A percentile compares a stretch with the other conserved stretches of the same genome.
These are phyloP conservation scores for Bipolaris oryzae DNA, from an alignment of 2,329 filamentous ascomycete genomes.

Conservation along the genomic window DNA sequence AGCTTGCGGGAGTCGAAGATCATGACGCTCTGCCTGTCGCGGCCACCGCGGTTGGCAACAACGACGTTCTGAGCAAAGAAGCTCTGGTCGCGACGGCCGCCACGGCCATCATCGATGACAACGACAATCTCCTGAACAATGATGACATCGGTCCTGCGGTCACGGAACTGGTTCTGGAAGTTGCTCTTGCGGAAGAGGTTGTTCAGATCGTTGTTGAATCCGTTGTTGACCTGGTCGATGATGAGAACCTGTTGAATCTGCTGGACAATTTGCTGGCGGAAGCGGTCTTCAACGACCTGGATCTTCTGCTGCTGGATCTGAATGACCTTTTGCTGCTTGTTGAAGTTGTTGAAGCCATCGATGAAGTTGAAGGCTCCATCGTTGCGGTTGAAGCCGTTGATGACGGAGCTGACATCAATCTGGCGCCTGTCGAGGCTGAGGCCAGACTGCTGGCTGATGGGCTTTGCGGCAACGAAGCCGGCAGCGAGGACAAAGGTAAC, in stretches of 20 bases:
- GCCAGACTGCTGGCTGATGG: constrained; percentile 26
- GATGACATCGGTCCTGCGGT: constrained; percentile 34
- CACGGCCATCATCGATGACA: constrained; percentile 32
- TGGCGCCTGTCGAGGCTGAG: constrained; percentile 26
- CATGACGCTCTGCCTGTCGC: constrained; percentile 37
- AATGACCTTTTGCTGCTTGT: constrained; percentile 38
- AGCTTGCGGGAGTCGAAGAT: constrained; percentile 36
- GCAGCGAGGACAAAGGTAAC: constrained; percentile 39
- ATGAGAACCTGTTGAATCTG: constrained; percentile 38
- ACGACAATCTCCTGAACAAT: constrained; percentile 43
- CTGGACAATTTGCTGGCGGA: constrained; percentile 32
- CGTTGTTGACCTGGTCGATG: constrained; percentile 38
- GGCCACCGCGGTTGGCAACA: constrained; percentile 38
- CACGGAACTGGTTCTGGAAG: constrained; percentile 28
- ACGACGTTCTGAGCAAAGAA: constrained; percentile 38
- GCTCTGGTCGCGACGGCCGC: constrained; percentile 30
- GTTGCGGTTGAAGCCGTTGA: constrained; percentile 26
- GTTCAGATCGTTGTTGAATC: constrained; percentile 39
- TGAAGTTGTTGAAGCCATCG: constrained; percentile 40
- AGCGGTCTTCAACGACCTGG: constrained; percentile 33
- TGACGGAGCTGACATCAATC: constrained; percentile 19
- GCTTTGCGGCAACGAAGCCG: constrained; percentile 41
- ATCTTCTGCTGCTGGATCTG: constrained; percentile 37
- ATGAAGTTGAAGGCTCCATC: constrained; percentile 39
- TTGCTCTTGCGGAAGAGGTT: constrained; percentile 41